A percentile compares a stretch with the other conserved stretches of the same genome.
Conservation (phyloP, 2,329 filamentous ascomycete genomes). For the Thelonectria olida region DNA sequence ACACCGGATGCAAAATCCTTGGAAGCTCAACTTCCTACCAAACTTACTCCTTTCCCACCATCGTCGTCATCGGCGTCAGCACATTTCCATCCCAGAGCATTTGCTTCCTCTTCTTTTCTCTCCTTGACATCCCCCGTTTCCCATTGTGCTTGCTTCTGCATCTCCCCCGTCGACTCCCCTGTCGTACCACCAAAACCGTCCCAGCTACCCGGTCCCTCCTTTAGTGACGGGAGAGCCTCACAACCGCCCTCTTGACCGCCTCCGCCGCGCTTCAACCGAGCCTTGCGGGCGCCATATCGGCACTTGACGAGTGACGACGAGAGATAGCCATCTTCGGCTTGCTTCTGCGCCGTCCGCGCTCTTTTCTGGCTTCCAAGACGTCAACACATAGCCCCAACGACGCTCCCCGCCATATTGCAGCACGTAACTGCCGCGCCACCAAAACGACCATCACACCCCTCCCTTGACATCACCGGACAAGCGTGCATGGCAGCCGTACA, state of each 20-base stretch:
- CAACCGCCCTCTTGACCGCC: background rate
- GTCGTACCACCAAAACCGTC: background rate
- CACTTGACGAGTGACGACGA: background rate
- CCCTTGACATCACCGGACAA: conserved; percentile 16
- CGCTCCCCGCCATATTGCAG: no score
- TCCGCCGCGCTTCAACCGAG: background rate
- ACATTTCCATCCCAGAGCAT: background rate
- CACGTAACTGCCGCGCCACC: no score
- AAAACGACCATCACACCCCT: no score
- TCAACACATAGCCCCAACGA: no score
- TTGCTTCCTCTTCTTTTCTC: background rate
- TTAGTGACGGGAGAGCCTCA: background rate
- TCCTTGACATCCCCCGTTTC: background rate
- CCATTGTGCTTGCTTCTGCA: background rate
- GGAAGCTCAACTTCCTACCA: background rate
- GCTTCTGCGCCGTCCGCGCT: conserved; percentile 1
- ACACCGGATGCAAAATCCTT: background rate
- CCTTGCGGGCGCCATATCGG: background rate
- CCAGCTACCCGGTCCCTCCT: background rate
- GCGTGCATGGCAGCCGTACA: conserved; percentile 39
- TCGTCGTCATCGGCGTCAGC: background rate
- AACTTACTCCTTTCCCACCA: background rate
- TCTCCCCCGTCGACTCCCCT: background rate
- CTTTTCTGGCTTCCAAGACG: no score
- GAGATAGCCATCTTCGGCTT: background rate